Conservation (phyloP, 2,329 filamentous ascomycete genomes). For the Xylaria multiplex region DNA sequence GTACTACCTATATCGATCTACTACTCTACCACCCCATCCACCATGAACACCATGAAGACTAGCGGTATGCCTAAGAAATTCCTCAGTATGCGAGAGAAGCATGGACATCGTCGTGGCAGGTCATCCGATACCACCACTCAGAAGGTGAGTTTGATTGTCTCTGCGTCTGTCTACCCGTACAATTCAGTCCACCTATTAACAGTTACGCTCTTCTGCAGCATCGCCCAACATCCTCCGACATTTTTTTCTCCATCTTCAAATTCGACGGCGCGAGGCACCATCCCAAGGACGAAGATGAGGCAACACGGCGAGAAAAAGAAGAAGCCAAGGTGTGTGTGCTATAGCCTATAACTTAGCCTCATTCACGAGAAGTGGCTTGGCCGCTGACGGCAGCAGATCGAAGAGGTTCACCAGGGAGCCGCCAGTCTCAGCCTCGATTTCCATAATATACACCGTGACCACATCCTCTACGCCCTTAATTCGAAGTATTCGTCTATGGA, state of each 20-base stretch:
- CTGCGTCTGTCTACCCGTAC: not conserved
- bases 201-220: constrained; percentile 50
- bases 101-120: constrained; percentile 64
- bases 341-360: not conserved
- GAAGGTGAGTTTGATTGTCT: constrained; percentile 56
- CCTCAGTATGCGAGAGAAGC: constrained; percentile 76
- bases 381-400: constrained; percentile 45
- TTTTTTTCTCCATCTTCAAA: constrained; percentile 72
- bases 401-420: constrained; percentile 48
- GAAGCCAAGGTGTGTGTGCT: constrained; percentile 50
- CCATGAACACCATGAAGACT: constrained; percentile 58
- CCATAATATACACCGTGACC: constrained; percentile 63
- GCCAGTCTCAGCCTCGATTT: constrained; percentile 56
- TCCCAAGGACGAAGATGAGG: constrained; percentile 57
- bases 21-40: constrained; percentile 29
- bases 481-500: constrained; percentile 75
- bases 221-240: constrained; percentile 65
- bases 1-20: constrained; percentile 14
- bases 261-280: constrained; percentile 66
- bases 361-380: constrained; percentile 1
- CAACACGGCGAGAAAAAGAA: constrained; percentile 59
- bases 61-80: constrained; percentile 68
- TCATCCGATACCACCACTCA: constrained; percentile 63
- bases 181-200: constrained; percentile 24
- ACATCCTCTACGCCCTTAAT: constrained; percentile 64